These are phyloP conservation scores for Hyphodiscus hymeniophilus DNA, from an alignment of 495 filamentous ascomycete genomes.

Conservation along the genomic window DNA sequence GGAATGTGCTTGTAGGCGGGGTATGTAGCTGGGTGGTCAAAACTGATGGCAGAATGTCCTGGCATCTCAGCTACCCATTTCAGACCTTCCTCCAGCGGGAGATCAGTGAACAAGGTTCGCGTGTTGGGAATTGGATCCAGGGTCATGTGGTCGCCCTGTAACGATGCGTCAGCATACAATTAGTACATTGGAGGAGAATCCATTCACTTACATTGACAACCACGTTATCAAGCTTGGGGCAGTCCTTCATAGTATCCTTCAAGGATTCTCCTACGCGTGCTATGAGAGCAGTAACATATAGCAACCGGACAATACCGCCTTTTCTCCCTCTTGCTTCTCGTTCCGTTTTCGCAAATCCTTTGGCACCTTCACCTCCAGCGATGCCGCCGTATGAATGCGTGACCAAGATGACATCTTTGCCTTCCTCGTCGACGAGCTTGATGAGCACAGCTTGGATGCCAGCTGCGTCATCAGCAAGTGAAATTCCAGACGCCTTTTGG, in stretches of 20 bases:
- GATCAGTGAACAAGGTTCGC: conserved; percentile 18
- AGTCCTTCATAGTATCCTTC: conserved; percentile 1
- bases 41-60: conserved; percentile 25
- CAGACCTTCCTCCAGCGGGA: conserved; percentile 5
- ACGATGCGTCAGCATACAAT: neutral
- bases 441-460: conserved; percentile 20
- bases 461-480: conserved; percentile 14
- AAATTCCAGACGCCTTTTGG: neutral
- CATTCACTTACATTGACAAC: neutral
- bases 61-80: conserved; percentile 7
- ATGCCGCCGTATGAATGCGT: conserved; percentile 15
- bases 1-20: conserved; percentile 39
- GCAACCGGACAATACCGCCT: conserved; percentile 31
- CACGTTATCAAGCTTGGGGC: neutral
- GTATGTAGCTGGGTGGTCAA: conserved; percentile 26
- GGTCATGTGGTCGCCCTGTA: neutral
- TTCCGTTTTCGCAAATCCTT: conserved; percentile 32
- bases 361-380: conserved; percentile 7
- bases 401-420: conserved; percentile 16
- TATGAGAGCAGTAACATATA: conserved; percentile 30
- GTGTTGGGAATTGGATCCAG: conserved; percentile 6
- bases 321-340: conserved; percentile 30
- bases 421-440: conserved; percentile 21
- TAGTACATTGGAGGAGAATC: neutral
- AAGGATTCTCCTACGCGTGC: conserved; percentile 14